A percentile compares a stretch with the other conserved stretches of the same genome.
Conservation (phyloP, 2,329 filamentous ascomycete genomes). For the Clarireedia homoeocarpa region DNA sequence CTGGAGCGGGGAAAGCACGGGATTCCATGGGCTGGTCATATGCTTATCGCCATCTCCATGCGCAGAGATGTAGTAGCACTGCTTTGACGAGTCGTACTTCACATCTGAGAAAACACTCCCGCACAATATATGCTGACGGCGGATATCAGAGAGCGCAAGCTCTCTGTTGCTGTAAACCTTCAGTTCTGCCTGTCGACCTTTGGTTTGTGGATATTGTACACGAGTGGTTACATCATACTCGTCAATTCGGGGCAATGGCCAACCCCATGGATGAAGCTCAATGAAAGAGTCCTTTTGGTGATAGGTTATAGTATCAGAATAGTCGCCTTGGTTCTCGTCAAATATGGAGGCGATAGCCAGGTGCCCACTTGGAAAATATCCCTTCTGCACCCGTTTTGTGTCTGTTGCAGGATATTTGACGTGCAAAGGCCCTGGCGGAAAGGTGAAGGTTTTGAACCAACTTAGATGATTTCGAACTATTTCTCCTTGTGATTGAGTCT, state of each 20-base stretch:
- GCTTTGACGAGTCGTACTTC: conserved; percentile 1
- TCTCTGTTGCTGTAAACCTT: neutral
- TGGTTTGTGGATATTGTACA: conserved; percentile 9
- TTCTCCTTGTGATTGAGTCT: no score
- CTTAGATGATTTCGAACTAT: conserved; percentile 3
- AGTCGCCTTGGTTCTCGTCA: conserved; percentile 13
- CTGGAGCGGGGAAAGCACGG: neutral
- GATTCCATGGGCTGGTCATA: neutral
- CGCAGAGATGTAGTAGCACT: neutral
- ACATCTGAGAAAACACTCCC: neutral
- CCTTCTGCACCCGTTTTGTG: conserved; percentile 1
- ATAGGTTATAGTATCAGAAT: conserved; percentile 12
- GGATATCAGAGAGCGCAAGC: neutral
- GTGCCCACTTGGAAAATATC: conserved; percentile 10
- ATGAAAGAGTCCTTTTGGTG: conserved; percentile 10
- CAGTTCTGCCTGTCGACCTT: conserved; percentile 7
- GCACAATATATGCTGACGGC: neutral
- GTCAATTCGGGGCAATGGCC: neutral
- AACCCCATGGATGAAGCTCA: conserved; percentile 11
- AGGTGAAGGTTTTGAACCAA: neutral
- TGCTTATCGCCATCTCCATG: neutral
- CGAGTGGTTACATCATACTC: neutral
- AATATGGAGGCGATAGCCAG: conserved; percentile 16
- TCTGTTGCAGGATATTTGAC: conserved; percentile 16
- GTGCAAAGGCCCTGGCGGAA: neutral